A percentile compares a stretch with the other conserved stretches of the same genome.
Conservation (phyloP, 1,139 yeast genomes). For the Taphrina confusa region DNA sequence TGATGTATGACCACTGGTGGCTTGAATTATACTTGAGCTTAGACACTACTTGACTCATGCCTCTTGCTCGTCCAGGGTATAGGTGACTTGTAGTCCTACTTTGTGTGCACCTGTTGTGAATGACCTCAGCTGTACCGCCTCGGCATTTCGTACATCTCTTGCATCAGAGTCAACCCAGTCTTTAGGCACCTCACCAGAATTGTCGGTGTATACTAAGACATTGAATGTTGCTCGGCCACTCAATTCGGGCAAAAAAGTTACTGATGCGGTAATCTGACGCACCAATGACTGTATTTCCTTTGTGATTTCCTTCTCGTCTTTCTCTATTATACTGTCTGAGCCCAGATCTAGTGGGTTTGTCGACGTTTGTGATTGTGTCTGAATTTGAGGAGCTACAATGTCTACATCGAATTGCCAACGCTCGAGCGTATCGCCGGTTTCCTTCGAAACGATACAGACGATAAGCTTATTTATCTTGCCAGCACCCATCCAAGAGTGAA, state of each 20-base stretch:
- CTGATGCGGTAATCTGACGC: constrained; percentile 86
- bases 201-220: constrained; percentile 81
- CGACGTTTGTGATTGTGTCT: background rate
- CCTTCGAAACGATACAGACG: constrained; percentile 68
- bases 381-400: constrained; percentile 42
- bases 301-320: constrained; percentile 53
- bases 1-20: too few relatives aligned
- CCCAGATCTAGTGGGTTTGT: background rate
- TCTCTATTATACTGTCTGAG: constrained; percentile 35
- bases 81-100: constrained; percentile 70
- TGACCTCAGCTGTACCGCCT: constrained; percentile 67
- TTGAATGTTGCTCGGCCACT: constrained; percentile 74
- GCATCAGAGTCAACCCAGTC: constrained; percentile 87
- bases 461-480: constrained; percentile 70
- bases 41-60: background rate
- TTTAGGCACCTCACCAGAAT: constrained; percentile 66
- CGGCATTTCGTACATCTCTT: constrained; percentile 59
- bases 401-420: constrained; percentile 82
- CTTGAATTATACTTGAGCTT: too few relatives aligned
- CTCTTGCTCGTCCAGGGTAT: constrained; percentile 46
- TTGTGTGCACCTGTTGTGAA: constrained; percentile 70
- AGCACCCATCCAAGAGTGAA: constrained; percentile 77
- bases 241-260: constrained; percentile 77
- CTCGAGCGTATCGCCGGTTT: constrained; percentile 69
- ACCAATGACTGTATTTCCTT: constrained; percentile 80